Evolutionary conservation across 768 basidiomycete species (phyloP).

Genomic region (Harrya chromipes): DNA sequence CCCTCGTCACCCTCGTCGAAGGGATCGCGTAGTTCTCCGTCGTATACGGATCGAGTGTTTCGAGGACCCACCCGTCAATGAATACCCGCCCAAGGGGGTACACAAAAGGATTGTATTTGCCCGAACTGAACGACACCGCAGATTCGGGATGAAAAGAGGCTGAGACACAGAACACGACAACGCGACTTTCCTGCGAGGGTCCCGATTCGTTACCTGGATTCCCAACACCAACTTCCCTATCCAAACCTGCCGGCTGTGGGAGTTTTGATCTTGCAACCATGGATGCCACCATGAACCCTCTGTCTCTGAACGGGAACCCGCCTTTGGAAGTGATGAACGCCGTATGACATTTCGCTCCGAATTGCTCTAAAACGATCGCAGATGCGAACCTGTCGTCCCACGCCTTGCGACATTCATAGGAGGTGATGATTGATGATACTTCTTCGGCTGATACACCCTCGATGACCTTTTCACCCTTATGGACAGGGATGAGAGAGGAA

Average conservation of each 20-base stretch:
- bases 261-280: conserved; percentile 59
- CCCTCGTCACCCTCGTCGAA: conserved; percentile 81
- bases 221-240: conserved; percentile 38
- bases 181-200: conserved; percentile 41
- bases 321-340: conserved; percentile 70
- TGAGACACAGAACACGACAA: conserved; percentile 78
- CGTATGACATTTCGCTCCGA: conserved; percentile 70
- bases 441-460: conserved; percentile 95
- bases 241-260: conserved; percentile 34
- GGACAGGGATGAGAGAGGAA: conserved; percentile 77
- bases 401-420: conserved; percentile 65
- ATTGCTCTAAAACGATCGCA: conserved; percentile 68
- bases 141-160: conserved; percentile 77
- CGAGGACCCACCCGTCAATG: conserved; percentile 93
- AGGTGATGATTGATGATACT: conserved; percentile 67
- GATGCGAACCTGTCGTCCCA: conserved; percentile 89
- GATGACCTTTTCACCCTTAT: conserved; percentile 86
- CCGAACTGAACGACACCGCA: conserved; percentile 47
- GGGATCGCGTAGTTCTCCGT: conserved; percentile 93
- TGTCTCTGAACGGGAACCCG: conserved; percentile 86
- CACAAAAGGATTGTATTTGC: conserved; percentile 72
- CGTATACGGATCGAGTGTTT: conserved; percentile 95
- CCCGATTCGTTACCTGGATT: conserved; percentile 25
- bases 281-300: conserved; percentile 83
- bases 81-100: conserved; percentile 80